These are phyloP conservation scores for Diospyros kaki DNA, from an alignment of 148 eudicot species.

Conservation along the genomic window DNA sequence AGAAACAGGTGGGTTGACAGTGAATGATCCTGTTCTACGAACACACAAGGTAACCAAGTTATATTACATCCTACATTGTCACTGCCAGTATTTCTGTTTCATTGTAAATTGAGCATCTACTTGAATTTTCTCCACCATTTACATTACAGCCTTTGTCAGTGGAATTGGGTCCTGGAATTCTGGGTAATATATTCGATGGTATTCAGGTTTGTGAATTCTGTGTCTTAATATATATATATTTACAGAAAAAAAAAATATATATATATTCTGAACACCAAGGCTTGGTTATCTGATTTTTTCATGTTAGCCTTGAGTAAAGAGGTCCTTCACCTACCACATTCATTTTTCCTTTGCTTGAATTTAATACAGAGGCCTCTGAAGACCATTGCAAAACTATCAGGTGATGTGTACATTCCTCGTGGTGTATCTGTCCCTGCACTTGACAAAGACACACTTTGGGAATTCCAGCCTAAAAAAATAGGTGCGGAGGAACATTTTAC, in stretches of 20 bases:
- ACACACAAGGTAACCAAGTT: constrained; percentile 62
- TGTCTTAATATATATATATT: not conserved
- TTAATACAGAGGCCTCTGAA: constrained; percentile 84
- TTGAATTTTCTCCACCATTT: constrained; percentile 8
- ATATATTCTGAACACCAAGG: not conserved
- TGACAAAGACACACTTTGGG: constrained; percentile 94
- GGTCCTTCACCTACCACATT: not conserved
- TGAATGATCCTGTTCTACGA: constrained; percentile 95
- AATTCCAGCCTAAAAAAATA: constrained; percentile 85
- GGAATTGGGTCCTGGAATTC: constrained; percentile 93
- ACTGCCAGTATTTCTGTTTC: not conserved
- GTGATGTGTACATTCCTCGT: constrained; percentile 98
- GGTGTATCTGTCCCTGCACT: constrained; percentile 96
- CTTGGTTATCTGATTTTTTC: not conserved
- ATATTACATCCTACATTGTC: not conserved
- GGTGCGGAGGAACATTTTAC: constrained; percentile 34
- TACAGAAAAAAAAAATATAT: too few species aligned
- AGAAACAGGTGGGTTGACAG: constrained; percentile 86
- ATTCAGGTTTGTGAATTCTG: constrained; percentile 60
- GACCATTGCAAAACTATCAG: constrained; percentile 84
- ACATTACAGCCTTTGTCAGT: constrained; percentile 80
- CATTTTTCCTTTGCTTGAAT: constrained; percentile 3
- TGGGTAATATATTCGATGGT: constrained; percentile 98
- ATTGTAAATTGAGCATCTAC: not conserved
- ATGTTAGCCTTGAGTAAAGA: not conserved